Percentiles rank a stretch among this genome's conserved stretches.
Conservation (phyloP, 2,329 filamentous ascomycete species). For the Colletotrichum sp. region DNA sequence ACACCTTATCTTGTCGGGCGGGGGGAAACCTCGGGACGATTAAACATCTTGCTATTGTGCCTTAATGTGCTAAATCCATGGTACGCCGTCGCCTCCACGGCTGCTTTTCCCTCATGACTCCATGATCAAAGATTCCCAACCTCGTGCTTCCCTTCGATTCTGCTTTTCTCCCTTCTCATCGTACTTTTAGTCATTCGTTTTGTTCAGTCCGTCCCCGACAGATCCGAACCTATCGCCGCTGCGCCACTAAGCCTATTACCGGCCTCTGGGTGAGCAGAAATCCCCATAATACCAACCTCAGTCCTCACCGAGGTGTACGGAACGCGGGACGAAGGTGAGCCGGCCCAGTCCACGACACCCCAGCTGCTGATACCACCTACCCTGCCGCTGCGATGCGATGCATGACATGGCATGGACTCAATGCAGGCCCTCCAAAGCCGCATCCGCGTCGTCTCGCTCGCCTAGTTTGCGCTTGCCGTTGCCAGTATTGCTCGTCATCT, state of each 20-base stretch:
- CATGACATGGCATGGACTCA: constrained; percentile 10
- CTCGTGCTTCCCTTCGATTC: not conserved
- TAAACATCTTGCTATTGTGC: not conserved
- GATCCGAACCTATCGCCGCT: not conserved
- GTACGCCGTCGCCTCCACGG: not conserved
- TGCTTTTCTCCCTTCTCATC: not conserved
- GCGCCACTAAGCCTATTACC: not conserved
- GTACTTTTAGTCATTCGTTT: not conserved
- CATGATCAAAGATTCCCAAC: not conserved
- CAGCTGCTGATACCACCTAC: not conserved
- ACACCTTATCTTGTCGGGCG: not conserved
- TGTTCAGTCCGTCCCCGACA: not conserved
- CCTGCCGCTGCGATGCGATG: constrained; percentile 6
- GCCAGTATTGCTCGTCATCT: constrained; percentile 39
- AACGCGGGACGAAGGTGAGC: constrained; percentile 16
- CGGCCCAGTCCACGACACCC: constrained; percentile 1
- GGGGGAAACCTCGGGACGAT: not conserved
- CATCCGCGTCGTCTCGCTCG: constrained; percentile 39
- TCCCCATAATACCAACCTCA: not conserved
- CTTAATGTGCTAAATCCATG: not conserved
- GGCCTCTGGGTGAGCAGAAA: not conserved
- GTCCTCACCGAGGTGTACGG: constrained; percentile 16
- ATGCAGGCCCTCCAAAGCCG: constrained; percentile 11
- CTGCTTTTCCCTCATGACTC: not conserved
- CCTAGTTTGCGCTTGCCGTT: constrained; percentile 63